These are phyloP conservation scores for Leccinum longicurvipes DNA, from an alignment of 768 basidiomycete species.

Conservation along the genomic window DNA sequence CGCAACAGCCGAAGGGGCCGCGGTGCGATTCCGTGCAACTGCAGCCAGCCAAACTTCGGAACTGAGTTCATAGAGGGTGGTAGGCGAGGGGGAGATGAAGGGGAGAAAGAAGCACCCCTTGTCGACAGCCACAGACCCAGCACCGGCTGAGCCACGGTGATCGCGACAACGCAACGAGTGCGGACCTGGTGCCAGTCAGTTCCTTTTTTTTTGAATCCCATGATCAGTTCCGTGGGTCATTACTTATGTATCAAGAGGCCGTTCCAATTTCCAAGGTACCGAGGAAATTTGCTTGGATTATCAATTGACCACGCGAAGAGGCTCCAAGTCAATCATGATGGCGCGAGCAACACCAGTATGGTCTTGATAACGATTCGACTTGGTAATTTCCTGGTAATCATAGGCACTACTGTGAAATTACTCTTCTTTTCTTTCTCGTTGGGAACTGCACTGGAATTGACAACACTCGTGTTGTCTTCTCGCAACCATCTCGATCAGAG, in stretches of 20 bases:
- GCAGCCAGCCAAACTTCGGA: background rate
- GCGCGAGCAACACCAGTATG: background rate
- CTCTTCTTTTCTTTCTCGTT: background rate
- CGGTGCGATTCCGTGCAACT: background rate
- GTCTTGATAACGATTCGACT: too few species aligned
- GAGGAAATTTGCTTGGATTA: conserved; percentile 1
- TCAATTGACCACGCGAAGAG: background rate
- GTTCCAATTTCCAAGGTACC: conserved; percentile 9
- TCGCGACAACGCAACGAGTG: background rate
- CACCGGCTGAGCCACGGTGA: background rate
- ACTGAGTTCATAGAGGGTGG: background rate
- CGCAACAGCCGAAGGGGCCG: conserved; percentile 7
- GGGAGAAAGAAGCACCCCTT: conserved; percentile 3
- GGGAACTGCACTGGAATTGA: background rate
- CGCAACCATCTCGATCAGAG: background rate
- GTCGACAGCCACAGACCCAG: background rate
- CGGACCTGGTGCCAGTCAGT: conserved; percentile 2
- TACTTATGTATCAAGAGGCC: background rate
- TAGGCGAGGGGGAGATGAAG: background rate
- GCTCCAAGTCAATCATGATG: background rate
- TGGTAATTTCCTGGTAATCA: background rate
- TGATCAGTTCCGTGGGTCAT: too few species aligned
- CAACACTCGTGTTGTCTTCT: too few species aligned
- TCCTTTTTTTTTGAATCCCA: too few species aligned
- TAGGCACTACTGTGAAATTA: background rate